Evolutionary conservation across 305 asterid genomes (phyloP).

Genomic region (Rubia tinctorum): DNA sequence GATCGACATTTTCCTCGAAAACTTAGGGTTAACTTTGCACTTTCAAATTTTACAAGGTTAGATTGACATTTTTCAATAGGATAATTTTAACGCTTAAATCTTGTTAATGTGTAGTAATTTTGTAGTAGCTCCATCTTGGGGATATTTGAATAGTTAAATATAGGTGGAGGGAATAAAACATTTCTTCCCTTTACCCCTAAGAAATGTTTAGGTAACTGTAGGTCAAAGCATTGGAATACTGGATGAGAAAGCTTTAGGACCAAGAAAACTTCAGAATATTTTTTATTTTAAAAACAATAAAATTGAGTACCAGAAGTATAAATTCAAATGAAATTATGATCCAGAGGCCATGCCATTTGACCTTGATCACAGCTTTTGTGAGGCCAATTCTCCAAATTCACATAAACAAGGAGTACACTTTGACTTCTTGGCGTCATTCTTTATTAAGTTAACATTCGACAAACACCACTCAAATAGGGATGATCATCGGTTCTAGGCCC

Average conservation of each 20-base stretch:
- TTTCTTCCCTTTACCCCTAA: neutral
- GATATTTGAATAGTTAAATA: neutral
- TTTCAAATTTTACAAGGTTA: too few relatives aligned
- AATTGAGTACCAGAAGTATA: neutral
- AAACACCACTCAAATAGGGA: too few relatives aligned
- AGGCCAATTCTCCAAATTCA: constrained; percentile 26
- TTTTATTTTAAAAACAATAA: neutral
- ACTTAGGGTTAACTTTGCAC: too few relatives aligned
- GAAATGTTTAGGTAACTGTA: constrained; percentile 5
- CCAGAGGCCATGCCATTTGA: constrained; percentile 29
- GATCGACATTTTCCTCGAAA: too few relatives aligned
- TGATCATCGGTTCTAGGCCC: too few relatives aligned
- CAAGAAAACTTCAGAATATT: constrained; percentile 11
- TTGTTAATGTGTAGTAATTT: too few relatives aligned
- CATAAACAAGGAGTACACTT: neutral
- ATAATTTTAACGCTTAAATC: too few relatives aligned
- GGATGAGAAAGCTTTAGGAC: constrained; percentile 17
- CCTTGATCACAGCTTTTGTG: constrained; percentile 27
- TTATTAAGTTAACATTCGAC: constrained; percentile 7
- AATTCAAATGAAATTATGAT: constrained; percentile 28
- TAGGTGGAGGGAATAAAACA: neutral
- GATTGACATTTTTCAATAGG: too few relatives aligned
- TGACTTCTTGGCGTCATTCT: neutral
- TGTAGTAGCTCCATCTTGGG: neutral
- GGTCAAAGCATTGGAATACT: constrained; percentile 32